A percentile compares a stretch with the other conserved stretches of the same genome.
Evolutionary conservation across 2,329 filamentous ascomycete genomes (phyloP).

Genomic region (Shiraia bambusicola): DNA sequence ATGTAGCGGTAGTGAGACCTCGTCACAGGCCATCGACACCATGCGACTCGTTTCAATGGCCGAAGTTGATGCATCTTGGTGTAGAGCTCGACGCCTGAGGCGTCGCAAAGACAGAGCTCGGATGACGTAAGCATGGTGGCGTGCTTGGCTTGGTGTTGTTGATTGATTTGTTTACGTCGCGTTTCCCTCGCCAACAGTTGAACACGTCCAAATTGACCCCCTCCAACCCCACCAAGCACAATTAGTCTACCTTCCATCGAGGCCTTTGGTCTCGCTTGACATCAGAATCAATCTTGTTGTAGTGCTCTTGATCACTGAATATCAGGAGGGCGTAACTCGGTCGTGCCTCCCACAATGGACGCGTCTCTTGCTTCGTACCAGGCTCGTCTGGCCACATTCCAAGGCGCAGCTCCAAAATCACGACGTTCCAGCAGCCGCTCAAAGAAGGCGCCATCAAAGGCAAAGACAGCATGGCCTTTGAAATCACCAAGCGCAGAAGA

Average conservation of each 20-base stretch:
- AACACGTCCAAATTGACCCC: not conserved
- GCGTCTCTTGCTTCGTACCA: slow-evolving; percentile 63
- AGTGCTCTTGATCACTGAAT: no score
- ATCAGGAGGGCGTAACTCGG: not conserved
- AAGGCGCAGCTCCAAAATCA: slow-evolving; percentile 63
- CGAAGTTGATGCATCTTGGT: slow-evolving; percentile 39
- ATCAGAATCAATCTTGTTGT: no score
- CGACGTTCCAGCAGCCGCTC: slow-evolving; percentile 68
- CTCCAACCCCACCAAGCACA: no score
- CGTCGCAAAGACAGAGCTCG: slow-evolving; percentile 18
- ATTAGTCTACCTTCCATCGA: no score
- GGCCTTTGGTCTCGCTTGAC: no score
- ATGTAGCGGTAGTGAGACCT: slow-evolving; percentile 26
- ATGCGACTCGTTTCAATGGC: slow-evolving; percentile 31
- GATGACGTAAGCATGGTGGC: slow-evolving; percentile 27
- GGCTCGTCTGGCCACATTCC: slow-evolving; percentile 79
- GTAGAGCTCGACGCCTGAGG: slow-evolving; percentile 20
- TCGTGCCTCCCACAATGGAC: slow-evolving; percentile 25
- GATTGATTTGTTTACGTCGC: slow-evolving; percentile 7
- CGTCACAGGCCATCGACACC: slow-evolving; percentile 27
- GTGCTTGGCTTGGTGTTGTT: slow-evolving; percentile 1
- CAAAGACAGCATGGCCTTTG: slow-evolving; percentile 70
- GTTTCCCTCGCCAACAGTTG: slow-evolving; percentile 12
- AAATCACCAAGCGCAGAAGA: slow-evolving; percentile 64
- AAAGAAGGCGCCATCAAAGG: slow-evolving; percentile 51